Evolutionary conservation across 192 early-diverging fungal genomes (phyloP).

Genomic region (Linnemannia zychae): DNA sequence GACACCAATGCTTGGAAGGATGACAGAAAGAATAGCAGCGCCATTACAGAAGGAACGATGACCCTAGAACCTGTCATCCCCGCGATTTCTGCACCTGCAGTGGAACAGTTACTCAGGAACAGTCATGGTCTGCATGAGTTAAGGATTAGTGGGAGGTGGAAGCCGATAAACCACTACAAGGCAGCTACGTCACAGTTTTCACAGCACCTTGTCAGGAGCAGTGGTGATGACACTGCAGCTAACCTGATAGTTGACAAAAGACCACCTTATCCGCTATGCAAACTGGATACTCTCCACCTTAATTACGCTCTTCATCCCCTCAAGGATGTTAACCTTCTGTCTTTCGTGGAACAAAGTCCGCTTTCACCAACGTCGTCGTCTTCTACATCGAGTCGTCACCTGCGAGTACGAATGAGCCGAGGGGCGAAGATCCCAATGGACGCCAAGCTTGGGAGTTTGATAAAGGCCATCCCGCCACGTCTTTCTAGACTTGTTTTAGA

Average conservation of each 20-base stretch:
- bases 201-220: not conserved
- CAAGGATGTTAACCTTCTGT: not conserved
- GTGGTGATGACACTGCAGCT: too few relatives aligned
- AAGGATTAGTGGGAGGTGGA: not conserved
- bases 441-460: not conserved
- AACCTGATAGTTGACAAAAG: not conserved
- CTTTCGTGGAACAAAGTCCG: not conserved
- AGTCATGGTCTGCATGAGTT: not conserved
- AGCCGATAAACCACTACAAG: too few relatives aligned
- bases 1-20: not conserved
- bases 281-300: not conserved
- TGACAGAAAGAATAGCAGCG: not conserved
- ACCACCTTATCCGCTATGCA: not conserved
- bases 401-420: not conserved
- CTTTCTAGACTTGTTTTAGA: not conserved
- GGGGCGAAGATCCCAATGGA: not conserved
- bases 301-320: not conserved
- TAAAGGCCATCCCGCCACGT: not conserved
- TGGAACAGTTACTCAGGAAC: not conserved
- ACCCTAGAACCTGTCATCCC: not conserved
- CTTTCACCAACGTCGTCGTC: not conserved
- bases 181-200: too few relatives aligned
- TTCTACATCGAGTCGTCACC: not conserved
- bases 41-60: not conserved
- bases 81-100: not conserved